A percentile compares a stretch with the other conserved stretches of the same genome.
These are phyloP conservation scores for Neoarthrinium moseri DNA, from an alignment of 2,329 filamentous ascomycete genomes.

Conservation along the genomic window DNA sequence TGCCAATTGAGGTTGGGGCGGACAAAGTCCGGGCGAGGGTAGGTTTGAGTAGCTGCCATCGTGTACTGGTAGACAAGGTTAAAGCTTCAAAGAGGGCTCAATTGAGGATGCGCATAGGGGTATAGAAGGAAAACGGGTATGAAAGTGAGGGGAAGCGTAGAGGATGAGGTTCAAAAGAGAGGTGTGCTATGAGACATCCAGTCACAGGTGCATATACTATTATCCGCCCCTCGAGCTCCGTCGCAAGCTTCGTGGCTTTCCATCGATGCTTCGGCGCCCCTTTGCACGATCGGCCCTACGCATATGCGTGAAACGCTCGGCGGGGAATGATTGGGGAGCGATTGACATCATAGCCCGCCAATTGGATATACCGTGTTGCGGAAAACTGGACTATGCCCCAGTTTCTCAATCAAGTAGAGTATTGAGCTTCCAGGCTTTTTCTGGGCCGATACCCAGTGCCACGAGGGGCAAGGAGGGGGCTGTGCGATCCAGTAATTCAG, in stretches of 20 bases:
- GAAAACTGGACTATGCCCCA: constrained; percentile 8
- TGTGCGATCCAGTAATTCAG: neutral
- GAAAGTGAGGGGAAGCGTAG: no score
- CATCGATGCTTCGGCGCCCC: no score
- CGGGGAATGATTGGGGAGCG: constrained; percentile 14
- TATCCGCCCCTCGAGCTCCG: no score
- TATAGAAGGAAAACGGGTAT: no score
- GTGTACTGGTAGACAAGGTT: no score
- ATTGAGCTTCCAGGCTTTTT: no score
- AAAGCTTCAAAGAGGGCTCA: no score
- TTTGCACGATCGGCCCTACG: constrained; percentile 7
- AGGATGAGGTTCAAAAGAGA: no score
- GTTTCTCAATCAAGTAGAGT: constrained; percentile 2
- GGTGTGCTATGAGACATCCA: neutral
- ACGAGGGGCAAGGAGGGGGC: neutral
- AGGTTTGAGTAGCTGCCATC: constrained; percentile 35
- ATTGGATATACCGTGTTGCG: neutral
- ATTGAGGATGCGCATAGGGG: no score
- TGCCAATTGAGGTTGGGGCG: constrained; percentile 55
- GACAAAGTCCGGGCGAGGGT: constrained; percentile 66
- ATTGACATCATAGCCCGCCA: constrained; percentile 27
- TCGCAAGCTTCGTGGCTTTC: no score
- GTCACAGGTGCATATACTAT: no score
- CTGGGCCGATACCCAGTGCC: no score
- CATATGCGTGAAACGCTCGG: constrained; percentile 9